Evolutionary conservation across 2,329 filamentous ascomycete species (phyloP).

Genomic region (Penicillium glabrum): DNA sequence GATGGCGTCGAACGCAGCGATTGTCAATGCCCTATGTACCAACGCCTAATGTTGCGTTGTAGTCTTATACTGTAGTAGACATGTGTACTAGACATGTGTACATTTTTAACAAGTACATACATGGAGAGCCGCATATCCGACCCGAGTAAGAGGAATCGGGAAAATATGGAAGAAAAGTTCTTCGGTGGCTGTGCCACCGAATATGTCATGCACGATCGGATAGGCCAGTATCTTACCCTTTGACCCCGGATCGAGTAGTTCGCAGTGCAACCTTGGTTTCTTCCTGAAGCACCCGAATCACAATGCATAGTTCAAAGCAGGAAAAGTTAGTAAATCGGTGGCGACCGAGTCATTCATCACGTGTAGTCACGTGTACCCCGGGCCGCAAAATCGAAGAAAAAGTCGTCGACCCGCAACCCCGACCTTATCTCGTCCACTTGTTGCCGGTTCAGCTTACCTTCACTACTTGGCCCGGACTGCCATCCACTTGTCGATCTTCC

Average conservation of each 20-base stretch:
- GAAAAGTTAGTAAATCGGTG: neutral
- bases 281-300: neutral
- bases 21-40: neutral
- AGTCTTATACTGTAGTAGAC: neutral
- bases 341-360: neutral
- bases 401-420: neutral
- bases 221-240: neutral
- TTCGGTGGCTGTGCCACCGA: neutral
- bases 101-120: neutral
- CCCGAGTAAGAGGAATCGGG: neutral
- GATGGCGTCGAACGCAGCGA: neutral
- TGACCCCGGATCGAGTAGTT: neutral
- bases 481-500: neutral
- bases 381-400: neutral
- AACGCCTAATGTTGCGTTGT: neutral
- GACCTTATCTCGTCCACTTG: neutral
- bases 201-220: neutral
- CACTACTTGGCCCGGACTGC: neutral
- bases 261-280: neutral
- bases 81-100: too few species aligned
- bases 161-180: neutral
- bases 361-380: constrained; percentile 1
- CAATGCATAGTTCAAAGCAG: neutral
- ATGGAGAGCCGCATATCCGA: neutral
- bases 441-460: neutral